These are phyloP conservation scores for Leishmania amazonensis DNA, from an alignment of 208 protist genomes.

Conservation along the genomic window DNA sequence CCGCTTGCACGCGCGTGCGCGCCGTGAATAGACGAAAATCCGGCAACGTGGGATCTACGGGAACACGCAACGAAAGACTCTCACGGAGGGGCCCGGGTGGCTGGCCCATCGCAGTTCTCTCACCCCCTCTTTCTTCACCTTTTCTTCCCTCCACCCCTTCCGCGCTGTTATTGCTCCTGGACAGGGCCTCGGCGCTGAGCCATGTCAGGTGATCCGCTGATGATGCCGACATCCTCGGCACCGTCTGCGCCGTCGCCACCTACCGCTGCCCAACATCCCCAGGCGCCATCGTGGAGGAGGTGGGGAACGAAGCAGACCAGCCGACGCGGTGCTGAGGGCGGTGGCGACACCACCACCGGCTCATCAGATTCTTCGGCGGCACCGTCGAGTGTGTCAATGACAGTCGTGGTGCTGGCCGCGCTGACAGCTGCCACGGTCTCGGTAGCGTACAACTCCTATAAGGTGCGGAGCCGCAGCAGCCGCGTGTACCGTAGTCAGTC, in stretches of 20 bases:
- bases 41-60: not conserved
- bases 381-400: not conserved
- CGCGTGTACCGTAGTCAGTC: not conserved
- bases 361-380: not conserved
- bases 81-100: not conserved
- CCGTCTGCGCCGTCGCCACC: not conserved
- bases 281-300: not conserved
- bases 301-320: not conserved
- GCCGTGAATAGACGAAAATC: not conserved
- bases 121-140: not conserved
- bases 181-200: not conserved
- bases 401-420: constrained; percentile 7
- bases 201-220: not conserved
- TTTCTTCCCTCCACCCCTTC: not conserved
- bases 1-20: not conserved
- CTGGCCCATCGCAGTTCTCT: not conserved
- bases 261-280: not conserved
- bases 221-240: not conserved
- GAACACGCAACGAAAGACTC: not conserved
- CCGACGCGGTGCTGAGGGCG: not conserved
- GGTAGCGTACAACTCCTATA: constrained; percentile 17
- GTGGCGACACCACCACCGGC: not conserved
- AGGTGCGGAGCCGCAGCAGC: not conserved
- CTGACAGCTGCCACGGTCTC: constrained; percentile 9
- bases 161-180: not conserved